Conservation (phyloP, 208 protist species). For the Acanthamoeba royreba region DNA sequence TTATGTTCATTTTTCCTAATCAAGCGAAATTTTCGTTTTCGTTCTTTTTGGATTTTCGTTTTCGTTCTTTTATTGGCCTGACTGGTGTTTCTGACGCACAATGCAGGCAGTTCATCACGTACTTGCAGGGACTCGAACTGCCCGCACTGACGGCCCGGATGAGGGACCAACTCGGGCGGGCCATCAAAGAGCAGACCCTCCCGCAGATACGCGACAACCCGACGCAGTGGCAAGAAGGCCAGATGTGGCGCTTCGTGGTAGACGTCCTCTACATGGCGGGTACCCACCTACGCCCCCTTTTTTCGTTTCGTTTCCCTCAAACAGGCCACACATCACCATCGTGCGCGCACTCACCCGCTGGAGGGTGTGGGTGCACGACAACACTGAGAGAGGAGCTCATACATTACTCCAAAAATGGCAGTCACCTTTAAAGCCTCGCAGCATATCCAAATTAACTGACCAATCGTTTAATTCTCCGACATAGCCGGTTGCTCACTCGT, state of each 20-base stretch:
- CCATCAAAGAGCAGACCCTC: not conserved
- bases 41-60: too few relatives aligned
- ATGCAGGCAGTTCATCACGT: not conserved
- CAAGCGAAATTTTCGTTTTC: not conserved
- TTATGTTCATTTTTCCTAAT: too few relatives aligned
- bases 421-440: too few relatives aligned
- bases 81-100: not conserved
- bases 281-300: not conserved
- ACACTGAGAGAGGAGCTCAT: too few relatives aligned
- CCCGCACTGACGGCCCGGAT: not conserved
- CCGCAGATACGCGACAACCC: not conserved
- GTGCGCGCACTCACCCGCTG: not conserved
- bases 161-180: not conserved
- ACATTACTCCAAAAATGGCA: too few relatives aligned
- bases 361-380: too few relatives aligned
- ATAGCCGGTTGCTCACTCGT: not conserved
- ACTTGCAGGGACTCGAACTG: not conserved
- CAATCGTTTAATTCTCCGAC: not conserved
- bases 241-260: not conserved
- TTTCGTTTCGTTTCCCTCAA: not conserved
- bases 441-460: not conserved
- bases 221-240: not conserved
- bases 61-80: too few relatives aligned
- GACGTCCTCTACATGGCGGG: not conserved
- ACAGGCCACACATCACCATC: not conserved